Conservation (phyloP, 495 filamentous ascomycete species). For the Penicillium antarcticum region DNA sequence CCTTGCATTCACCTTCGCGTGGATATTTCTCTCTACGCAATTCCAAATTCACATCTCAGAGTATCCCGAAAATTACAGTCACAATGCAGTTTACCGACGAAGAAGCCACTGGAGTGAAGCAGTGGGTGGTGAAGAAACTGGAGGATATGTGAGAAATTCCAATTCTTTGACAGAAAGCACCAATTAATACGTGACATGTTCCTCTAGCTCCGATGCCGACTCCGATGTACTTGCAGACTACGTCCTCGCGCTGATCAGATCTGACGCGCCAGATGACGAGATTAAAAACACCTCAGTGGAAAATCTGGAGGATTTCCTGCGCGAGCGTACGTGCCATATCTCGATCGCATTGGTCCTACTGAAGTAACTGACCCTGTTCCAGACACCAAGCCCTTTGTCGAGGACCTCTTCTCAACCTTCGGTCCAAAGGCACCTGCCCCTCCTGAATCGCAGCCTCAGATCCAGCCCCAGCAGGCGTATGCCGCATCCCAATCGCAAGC, state of each 20-base stretch:
- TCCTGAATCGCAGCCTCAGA: slow-evolving; percentile 51
- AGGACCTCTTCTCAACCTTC: slow-evolving; percentile 72
- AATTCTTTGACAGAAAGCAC: not conserved
- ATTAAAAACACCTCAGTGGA: slow-evolving; percentile 71
- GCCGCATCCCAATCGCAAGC: slow-evolving; percentile 17
- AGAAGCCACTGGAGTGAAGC: slow-evolving; percentile 71
- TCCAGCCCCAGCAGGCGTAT: slow-evolving; percentile 34
- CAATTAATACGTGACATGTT: slow-evolving; percentile 4
- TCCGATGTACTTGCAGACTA: slow-evolving; percentile 95
- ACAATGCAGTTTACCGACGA: slow-evolving; percentile 77
- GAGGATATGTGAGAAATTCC: slow-evolving; percentile 75
- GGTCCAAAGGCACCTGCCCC: slow-evolving; percentile 52
- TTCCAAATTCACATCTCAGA: not conserved
- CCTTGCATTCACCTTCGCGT: slow-evolving; percentile 8
- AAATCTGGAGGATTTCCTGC: slow-evolving; percentile 83
- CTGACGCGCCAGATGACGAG: slow-evolving; percentile 71
- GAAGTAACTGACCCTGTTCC: slow-evolving; percentile 10
- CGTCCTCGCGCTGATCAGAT: slow-evolving; percentile 81
- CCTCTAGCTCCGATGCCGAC: slow-evolving; percentile 81
- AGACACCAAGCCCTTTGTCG: slow-evolving; percentile 77
- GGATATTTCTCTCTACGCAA: not conserved
- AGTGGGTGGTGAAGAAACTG: slow-evolving; percentile 85
- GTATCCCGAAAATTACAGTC: not conserved
- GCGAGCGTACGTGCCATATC: slow-evolving; percentile 59
- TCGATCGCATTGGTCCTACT: not conserved